Conservation (phyloP, 306 rosid genomes). For the Lupinus albus region DNA sequence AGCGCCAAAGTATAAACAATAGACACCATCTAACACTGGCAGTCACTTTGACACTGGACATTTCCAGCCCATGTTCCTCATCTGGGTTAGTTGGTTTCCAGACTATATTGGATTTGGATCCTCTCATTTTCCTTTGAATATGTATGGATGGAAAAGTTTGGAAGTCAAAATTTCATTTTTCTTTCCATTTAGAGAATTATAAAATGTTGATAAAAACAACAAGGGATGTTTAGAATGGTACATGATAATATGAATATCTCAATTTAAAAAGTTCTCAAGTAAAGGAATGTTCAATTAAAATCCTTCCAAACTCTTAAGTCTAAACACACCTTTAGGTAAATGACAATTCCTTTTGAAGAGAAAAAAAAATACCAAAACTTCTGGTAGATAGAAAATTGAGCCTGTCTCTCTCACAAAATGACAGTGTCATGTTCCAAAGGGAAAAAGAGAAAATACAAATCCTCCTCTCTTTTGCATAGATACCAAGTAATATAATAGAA, state of each 20-base stretch:
- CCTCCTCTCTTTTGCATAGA: constrained; percentile 19
- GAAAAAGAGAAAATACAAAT: constrained; percentile 24
- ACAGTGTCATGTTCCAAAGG: constrained; percentile 17
- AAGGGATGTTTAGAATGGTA: neutral
- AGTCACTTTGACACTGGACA: constrained; percentile 10
- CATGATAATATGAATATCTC: neutral
- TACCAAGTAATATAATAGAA: neutral
- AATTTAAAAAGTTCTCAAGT: constrained; percentile 10
- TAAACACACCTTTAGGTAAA: neutral
- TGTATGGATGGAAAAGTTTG: constrained; percentile 16
- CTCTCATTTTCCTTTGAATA: neutral
- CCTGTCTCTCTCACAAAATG: constrained; percentile 18
- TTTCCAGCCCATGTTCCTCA: constrained; percentile 25
- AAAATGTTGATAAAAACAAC: constrained; percentile 12
- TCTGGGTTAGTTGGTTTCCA: neutral
- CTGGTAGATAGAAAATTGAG: neutral
- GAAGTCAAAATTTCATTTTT: constrained; percentile 2
- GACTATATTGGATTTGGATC: constrained; percentile 6
- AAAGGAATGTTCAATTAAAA: constrained; percentile 9
- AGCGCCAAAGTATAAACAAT: constrained; percentile 20
- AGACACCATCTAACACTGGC: constrained; percentile 5
- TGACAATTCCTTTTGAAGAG: constrained; percentile 11
- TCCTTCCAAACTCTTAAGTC: neutral
- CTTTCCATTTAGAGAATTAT: constrained; percentile 19
- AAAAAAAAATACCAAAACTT: constrained; percentile 1